Evolutionary conservation across 306 rosid species (phyloP).

Genomic region (Lithocarpus polystachyus): DNA sequence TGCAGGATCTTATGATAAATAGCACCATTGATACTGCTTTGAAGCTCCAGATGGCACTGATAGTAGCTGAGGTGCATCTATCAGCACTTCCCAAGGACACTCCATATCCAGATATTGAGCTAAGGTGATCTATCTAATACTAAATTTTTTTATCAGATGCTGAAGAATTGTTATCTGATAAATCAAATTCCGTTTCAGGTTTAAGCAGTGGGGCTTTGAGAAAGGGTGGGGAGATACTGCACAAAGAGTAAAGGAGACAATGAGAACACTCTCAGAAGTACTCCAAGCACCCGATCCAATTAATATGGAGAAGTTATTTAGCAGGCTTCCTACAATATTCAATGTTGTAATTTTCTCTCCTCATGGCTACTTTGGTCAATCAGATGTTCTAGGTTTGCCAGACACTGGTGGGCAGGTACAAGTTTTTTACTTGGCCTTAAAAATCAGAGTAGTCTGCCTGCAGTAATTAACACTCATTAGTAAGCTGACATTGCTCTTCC

Average conservation of each 20-base stretch:
- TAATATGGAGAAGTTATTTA: slow-evolving; percentile 57
- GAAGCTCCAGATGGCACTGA: slow-evolving; percentile 69
- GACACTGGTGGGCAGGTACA: slow-evolving; percentile 97
- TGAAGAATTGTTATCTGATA: neutral
- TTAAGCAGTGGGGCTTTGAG: slow-evolving; percentile 93
- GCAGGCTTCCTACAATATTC: slow-evolving; percentile 75
- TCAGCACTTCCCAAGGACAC: slow-evolving; percentile 49
- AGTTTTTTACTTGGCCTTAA: neutral
- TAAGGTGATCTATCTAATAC: slow-evolving; percentile 38
- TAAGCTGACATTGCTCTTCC: neutral
- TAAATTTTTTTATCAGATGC: neutral
- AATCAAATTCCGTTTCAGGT: slow-evolving; percentile 35
- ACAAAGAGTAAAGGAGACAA: slow-evolving; percentile 68
- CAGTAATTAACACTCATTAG: neutral
- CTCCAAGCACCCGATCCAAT: slow-evolving; percentile 85
- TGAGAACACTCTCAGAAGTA: slow-evolving; percentile 62
- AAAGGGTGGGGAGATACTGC: slow-evolving; percentile 93
- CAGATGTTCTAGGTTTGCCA: slow-evolving; percentile 90
- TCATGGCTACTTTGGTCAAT: slow-evolving; percentile 96
- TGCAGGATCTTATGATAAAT: slow-evolving; percentile 69
- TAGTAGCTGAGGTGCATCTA: slow-evolving; percentile 63
- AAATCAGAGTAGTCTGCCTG: neutral
- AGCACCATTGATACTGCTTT: slow-evolving; percentile 52
- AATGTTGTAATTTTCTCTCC: slow-evolving; percentile 79
- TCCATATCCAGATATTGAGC: slow-evolving; percentile 56